Evolutionary conservation across 805 yeast genomes (phyloP), one percentile per base, ranked within the genome.

Genomic region (Hanseniaspora mollemarum): DNA sequence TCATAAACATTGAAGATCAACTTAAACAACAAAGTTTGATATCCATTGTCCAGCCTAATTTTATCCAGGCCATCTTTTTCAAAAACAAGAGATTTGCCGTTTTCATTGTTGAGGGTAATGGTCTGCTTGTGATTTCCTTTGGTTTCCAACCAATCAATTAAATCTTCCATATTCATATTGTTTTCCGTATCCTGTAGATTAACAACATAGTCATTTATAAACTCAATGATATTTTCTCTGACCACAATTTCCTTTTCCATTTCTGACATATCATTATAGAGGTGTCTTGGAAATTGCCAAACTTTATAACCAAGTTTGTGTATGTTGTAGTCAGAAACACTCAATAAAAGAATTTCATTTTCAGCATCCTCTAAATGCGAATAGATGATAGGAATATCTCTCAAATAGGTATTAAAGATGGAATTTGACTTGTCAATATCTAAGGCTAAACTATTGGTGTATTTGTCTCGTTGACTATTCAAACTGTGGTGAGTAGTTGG

Each of bases 341-440:
- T 39, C 15, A 46, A 39, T 8, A 46, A 16, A 3, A 46, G 13
- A n/a, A 46, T 31, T n/a, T 46, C 33, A 13, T 39, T 46, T 8
- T 46, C 37, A 2, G 19, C 2, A 21, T 46, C 28, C 10, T 35
- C 22, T 2, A 46, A 18, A 13, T 39, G 22, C 1, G 16, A 16
- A 22, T 46, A 46, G 4, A 46, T 15, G 19, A 39, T 7, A 10
- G 51, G 51, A 2, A 46, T 39, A 16, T 46, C 44, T 24, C 51
- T 38, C 18, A 46, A 7, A 26, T 46, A 46, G 6, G 51, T 46
- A 24, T 32, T 46, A 16, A 46, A 46, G 12, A 39, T 46, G 4
- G 51, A 46, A 16, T 26, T 46, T 24, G 51, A 46, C n/a, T 46
- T 46, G 26, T 46, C 51, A 32, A 46, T 46, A 21, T 46, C 51